phyloP scores from a whole-genome alignment of 352 stramenopile genomes.

The Globisporangium polare region DNA sequence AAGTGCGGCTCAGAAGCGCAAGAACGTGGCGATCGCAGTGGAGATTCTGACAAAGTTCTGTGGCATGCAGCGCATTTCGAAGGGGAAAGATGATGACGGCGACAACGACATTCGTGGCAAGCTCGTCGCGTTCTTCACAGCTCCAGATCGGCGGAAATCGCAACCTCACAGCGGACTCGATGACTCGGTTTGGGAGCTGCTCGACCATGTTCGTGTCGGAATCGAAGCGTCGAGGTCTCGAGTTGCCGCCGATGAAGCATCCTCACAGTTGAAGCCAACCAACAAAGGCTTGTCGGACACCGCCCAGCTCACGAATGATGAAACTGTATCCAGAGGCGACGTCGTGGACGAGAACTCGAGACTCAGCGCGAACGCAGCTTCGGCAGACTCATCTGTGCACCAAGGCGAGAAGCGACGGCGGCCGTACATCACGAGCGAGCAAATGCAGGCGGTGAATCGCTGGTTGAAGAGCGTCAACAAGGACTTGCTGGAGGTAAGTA shows the following conservation, averaged over 20 bases:
- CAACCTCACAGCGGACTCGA: not conserved
- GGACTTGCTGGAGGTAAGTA: conserved; percentile 12
- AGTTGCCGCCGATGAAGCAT: not conserved
- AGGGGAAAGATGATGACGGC: not conserved
- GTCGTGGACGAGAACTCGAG: conserved; percentile 9
- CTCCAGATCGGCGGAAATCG: not conserved
- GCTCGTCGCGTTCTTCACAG: not conserved
- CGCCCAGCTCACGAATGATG: not conserved
- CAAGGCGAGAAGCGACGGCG: conserved; percentile 6
- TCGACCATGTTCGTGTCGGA: conserved; percentile 10
- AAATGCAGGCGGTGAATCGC: conserved; percentile 20
- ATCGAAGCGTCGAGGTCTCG: not conserved
- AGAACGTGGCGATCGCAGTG: conserved; percentile 10
- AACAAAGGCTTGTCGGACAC: not conserved
- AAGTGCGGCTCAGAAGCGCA: conserved; percentile 6
- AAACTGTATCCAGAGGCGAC: not conserved
- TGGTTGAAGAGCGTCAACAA: conserved; percentile 20
- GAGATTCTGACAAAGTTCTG: conserved; percentile 3
- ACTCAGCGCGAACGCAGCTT: not conserved
- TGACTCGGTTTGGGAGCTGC: conserved; percentile 1
- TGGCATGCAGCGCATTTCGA: not conserved
- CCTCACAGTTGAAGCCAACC: not conserved
- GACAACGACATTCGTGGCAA: not conserved
- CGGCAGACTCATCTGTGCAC: not conserved
- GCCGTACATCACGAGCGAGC: conserved; percentile 27